Evolutionary conservation across 148 eudicot genomes (phyloP).

Genomic region (Silene conica): DNA sequence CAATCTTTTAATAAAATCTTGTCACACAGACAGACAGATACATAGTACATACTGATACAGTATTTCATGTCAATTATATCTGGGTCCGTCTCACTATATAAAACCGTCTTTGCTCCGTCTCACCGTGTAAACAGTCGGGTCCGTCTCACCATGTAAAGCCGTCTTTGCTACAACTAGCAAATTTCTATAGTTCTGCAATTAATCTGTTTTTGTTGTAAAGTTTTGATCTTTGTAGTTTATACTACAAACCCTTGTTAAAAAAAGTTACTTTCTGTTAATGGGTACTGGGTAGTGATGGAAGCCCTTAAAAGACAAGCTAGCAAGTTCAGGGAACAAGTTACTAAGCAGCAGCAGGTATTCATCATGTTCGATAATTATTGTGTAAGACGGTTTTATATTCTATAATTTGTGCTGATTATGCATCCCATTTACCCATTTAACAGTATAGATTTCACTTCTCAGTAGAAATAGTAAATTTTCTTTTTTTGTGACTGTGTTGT

Average conservation of each 20-base stretch:
- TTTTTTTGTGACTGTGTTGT: not conserved
- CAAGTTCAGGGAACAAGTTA: constrained; percentile 77
- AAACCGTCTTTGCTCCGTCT: too few relatives aligned
- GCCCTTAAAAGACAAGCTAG: constrained; percentile 83
- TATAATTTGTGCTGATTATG: not conserved
- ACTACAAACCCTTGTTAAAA: too few relatives aligned
- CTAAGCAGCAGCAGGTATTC: constrained; percentile 84
- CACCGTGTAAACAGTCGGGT: too few relatives aligned
- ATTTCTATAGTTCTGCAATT: too few relatives aligned
- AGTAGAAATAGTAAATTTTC: not conserved
- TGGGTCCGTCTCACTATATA: too few relatives aligned
- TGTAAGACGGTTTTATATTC: not conserved
- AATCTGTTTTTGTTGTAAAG: not conserved
- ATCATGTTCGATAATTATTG: not conserved
- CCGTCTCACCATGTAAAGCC: too few relatives aligned
- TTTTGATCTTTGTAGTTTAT: too few relatives aligned
- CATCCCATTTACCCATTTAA: not conserved
- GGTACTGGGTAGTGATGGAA: constrained; percentile 45
- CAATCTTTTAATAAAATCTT: not conserved
- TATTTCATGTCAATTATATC: not conserved
- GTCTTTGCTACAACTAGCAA: too few relatives aligned
- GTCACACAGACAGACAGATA: not conserved
- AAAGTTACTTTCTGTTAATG: not conserved
- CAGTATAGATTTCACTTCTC: not conserved
- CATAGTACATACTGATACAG: not conserved